phyloP scores from a whole-genome alignment of 345 rosid genomes.

The Murraya paniculata region DNA sequence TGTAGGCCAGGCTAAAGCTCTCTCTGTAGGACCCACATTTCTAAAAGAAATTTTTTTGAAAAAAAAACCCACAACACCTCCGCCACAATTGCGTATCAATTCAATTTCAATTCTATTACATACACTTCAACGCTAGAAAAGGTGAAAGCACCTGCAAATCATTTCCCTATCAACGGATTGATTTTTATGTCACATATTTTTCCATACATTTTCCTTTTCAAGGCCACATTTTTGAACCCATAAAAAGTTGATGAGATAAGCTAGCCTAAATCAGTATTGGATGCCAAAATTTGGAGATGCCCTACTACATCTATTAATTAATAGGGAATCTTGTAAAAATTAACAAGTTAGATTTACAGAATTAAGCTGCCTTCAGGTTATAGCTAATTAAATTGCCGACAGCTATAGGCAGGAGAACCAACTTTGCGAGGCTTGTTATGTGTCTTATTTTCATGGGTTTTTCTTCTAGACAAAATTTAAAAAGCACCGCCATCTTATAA shows the following conservation, averaged over 20 bases:
- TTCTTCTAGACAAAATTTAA: too few species aligned
- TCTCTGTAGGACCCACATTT: conserved; percentile 38
- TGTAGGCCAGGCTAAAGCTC: conserved; percentile 50
- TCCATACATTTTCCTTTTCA: conserved; percentile 7
- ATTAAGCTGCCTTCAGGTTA: background rate
- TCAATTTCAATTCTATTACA: conserved; percentile 26
- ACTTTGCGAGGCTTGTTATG: background rate
- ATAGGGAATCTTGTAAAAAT: conserved; percentile 21
- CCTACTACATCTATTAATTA: background rate
- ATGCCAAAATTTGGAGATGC: conserved; percentile 28
- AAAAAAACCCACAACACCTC: background rate
- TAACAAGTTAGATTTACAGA: background rate
- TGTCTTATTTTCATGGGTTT: conserved; percentile 6
- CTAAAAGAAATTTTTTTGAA: too few species aligned
- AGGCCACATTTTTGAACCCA: background rate
- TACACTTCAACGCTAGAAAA: conserved; percentile 19
- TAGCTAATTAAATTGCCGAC: background rate
- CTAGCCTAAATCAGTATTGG: background rate
- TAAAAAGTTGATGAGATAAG: background rate
- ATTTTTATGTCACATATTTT: conserved; percentile 19
- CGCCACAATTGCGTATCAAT: conserved; percentile 11
- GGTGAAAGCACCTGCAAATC: conserved; percentile 23
- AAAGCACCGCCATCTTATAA: background rate
- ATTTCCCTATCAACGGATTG: conserved; percentile 25
- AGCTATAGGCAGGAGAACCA: background rate